A percentile compares a stretch with the other conserved stretches of the same genome.
Conservation (phyloP, 2,329 filamentous ascomycete species). For the Fulvia fulva region DNA sequence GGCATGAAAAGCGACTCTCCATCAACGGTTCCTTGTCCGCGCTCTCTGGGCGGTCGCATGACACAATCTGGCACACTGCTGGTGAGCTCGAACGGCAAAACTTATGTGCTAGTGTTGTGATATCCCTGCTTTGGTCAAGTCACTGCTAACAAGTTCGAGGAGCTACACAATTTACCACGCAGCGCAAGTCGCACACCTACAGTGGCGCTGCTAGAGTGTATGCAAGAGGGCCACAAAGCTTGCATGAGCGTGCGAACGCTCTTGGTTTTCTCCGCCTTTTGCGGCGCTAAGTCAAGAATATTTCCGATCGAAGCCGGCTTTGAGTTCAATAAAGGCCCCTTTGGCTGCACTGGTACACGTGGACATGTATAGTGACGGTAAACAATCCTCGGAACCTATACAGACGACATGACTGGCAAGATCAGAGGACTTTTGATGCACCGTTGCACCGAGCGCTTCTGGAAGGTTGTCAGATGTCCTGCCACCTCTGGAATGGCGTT, state of each 20-base stretch:
- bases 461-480: neutral
- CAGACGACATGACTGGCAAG: neutral
- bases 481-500: neutral
- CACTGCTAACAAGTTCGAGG: neutral
- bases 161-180: neutral
- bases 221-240: neutral
- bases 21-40: too few species aligned
- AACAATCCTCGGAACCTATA: neutral
- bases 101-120: too few species aligned
- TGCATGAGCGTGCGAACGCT: neutral
- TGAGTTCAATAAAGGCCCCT: neutral
- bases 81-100: too few species aligned
- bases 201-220: neutral
- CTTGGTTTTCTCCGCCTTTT: neutral
- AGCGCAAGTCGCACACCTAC: neutral
- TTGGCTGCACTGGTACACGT: neutral
- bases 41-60: too few species aligned
- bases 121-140: too few species aligned
- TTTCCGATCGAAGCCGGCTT: neutral
- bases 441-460: neutral
- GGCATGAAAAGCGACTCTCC: too few species aligned
- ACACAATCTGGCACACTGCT: too few species aligned
- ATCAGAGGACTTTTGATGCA: neutral
- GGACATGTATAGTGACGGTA: neutral
- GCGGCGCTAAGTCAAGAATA: neutral